phyloP scores from a whole-genome alignment of 495 filamentous ascomycete species.

The Massariosphaeria phaeospora region DNA sequence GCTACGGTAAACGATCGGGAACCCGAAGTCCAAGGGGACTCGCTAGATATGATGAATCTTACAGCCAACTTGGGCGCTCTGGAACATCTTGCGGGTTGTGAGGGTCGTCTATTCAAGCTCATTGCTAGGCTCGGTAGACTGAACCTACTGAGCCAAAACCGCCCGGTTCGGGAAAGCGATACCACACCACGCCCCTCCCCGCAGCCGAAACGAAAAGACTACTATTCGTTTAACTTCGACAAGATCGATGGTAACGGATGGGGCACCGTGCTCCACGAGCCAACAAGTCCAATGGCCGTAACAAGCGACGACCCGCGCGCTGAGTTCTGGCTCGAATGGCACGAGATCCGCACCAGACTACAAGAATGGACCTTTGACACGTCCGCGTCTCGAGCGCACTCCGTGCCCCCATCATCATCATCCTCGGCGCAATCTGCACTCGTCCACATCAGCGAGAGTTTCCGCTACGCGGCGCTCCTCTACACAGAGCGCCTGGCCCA shows the following conservation, averaged over 20 bases:
- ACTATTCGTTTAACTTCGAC: constrained; percentile 52
- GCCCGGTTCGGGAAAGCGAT: constrained; percentile 38
- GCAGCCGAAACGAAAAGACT: constrained; percentile 39
- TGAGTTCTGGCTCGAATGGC: constrained; percentile 83
- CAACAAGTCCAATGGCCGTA: constrained; percentile 40
- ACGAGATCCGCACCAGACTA: constrained; percentile 67
- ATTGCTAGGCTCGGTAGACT: constrained; percentile 58
- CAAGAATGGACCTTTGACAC: constrained; percentile 74
- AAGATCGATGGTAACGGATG: constrained; percentile 64
- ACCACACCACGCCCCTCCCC: constrained; percentile 35
- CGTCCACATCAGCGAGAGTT: constrained; percentile 74
- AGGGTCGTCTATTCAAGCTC: constrained; percentile 48
- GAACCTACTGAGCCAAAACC: constrained; percentile 77
- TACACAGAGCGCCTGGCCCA: constrained; percentile 86
- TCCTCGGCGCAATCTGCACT: constrained; percentile 41
- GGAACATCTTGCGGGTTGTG: constrained; percentile 85
- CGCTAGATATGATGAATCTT: constrained; percentile 61
- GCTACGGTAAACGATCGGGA: constrained; percentile 89
- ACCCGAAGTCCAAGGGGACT: constrained; percentile 70
- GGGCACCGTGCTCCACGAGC: constrained; percentile 35
- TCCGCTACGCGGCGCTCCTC: constrained; percentile 81
- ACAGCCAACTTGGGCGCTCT: constrained; percentile 69
- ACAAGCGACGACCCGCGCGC: constrained; percentile 54
- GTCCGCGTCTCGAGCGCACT: constrained; percentile 31
- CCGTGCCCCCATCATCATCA: constrained; percentile 45